Evolutionary conservation across 2,329 filamentous ascomycete species (phyloP).

Genomic region (Monilinia fructigena): DNA sequence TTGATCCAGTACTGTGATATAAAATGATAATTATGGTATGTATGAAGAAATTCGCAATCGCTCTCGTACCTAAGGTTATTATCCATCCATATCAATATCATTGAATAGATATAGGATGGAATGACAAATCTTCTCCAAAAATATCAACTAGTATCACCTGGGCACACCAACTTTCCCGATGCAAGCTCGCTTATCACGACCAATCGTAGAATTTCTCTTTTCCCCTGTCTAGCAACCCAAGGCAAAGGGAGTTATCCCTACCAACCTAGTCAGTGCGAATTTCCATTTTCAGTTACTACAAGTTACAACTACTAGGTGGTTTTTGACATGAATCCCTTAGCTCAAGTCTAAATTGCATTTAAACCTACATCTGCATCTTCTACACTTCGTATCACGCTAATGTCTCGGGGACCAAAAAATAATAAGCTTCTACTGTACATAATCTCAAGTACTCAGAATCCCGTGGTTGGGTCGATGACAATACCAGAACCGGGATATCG

Average conservation of each 20-base stretch:
- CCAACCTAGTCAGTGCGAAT: constrained; percentile 2
- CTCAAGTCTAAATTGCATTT: neutral
- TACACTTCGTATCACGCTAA: neutral
- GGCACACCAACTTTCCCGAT: neutral
- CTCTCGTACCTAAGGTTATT: neutral
- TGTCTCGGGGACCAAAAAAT: constrained; percentile 6
- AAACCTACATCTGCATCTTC: neutral
- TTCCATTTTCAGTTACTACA: neutral
- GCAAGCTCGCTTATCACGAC: neutral
- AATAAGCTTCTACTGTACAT: neutral
- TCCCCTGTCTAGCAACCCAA: neutral
- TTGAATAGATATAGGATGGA: neutral
- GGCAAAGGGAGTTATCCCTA: neutral
- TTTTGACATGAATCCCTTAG: neutral
- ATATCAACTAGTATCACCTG: neutral
- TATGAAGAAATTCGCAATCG: neutral
- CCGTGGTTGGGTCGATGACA: constrained; percentile 12
- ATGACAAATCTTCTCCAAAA: neutral
- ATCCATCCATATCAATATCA: neutral
- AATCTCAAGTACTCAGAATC: neutral
- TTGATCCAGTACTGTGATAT: neutral
- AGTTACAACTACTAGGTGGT: neutral
- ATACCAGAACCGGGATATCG: neutral
- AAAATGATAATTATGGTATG: neutral
- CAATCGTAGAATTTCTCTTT: constrained; percentile 14